Base-by-base conservation (phyloP, 768 basidiomycete genomes). In the Xerocomellus chrysenteron region DNA sequence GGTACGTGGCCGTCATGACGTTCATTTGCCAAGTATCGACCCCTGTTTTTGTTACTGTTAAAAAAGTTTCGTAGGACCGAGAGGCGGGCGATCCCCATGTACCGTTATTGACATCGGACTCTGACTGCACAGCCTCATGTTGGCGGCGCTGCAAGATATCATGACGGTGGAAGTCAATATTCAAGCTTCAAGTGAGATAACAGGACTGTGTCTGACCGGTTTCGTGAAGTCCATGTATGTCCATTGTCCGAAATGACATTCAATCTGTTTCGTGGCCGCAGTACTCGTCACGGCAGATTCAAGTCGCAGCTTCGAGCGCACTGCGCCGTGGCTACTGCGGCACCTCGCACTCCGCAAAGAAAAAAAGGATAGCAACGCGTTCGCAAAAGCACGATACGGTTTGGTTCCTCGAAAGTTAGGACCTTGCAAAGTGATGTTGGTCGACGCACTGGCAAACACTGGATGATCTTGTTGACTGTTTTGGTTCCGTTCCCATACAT, bases 381-480 rank as follows among this genome's bases (percentile, higher is more conserved):
- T 10, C 16, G 7, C 16, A 13, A 43, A 16, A 9, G 19, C 10
- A n/a, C 10, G 17, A 17, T 47, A 11, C 10, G 11, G 32, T 32
- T 41, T 3, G 30, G 44, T 40, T 39, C 28, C 50, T 30, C 13
- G 39, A 36, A 33, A 10, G 14, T 5, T 32, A 17, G 19, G 33
- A 28, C 16, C 35, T 21, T 16, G 24, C 33, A n/a, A 28, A 40
- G 26, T 14, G n/a, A 17, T 24, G 41, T 36, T 32, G 5, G 36
- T n/a, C 16, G 36, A 56, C 16, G n/a, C n/a, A 24, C n/a, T 26
- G 26, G 17, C 30, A 30, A 32, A 42, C 16, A 42, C 45, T 24
- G 42, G 60, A 49, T 62, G 46, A 62, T 63, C 55, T 35, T 28
- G 21, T 36, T 17, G n/a, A 46, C 61, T 35, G 40, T 43, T 63